phyloP scores from a whole-genome alignment of 768 basidiomycete genomes.

The Lentinula guzmanii region DNA sequence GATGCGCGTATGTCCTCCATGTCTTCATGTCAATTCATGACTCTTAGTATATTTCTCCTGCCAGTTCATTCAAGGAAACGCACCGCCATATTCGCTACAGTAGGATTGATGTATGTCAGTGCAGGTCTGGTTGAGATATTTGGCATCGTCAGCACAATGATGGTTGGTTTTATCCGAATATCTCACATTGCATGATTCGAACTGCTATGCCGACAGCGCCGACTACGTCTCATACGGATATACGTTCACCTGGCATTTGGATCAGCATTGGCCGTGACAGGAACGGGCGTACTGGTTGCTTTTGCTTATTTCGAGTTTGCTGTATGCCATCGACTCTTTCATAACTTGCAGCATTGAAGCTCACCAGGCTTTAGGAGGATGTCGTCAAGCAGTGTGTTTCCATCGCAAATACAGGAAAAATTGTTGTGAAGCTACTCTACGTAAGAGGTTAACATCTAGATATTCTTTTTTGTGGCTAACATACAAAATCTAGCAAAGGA shows the following conservation, averaged over 20 bases:
- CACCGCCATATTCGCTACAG: not conserved
- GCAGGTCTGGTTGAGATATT: constrained; percentile 1
- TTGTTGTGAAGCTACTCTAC: constrained; percentile 2
- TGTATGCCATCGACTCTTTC: constrained; percentile 18
- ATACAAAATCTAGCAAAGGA: not conserved
- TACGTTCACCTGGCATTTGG: constrained; percentile 20
- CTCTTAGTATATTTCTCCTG: not conserved
- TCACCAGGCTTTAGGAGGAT: not conserved
- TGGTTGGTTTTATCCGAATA: constrained; percentile 28
- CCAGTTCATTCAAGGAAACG: constrained; percentile 5
- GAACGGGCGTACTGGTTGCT: constrained; percentile 27
- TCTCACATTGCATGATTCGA: constrained; percentile 6
- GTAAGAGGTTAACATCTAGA: not conserved
- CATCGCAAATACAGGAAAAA: not conserved
- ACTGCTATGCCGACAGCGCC: constrained; percentile 13
- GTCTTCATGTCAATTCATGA: not conserved
- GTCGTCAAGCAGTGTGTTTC: constrained; percentile 6
- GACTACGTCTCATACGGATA: constrained; percentile 17
- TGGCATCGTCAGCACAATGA: not conserved
- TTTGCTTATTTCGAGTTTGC: constrained; percentile 32
- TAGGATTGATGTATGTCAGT: constrained; percentile 1
- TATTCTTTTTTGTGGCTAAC: not conserved
- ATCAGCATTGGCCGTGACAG: constrained; percentile 27
- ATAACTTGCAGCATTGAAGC: not conserved
- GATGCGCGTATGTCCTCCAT: not conserved